Conservation (phyloP, 2,329 filamentous ascomycete genomes). For the Fusarium metavorans region DNA sequence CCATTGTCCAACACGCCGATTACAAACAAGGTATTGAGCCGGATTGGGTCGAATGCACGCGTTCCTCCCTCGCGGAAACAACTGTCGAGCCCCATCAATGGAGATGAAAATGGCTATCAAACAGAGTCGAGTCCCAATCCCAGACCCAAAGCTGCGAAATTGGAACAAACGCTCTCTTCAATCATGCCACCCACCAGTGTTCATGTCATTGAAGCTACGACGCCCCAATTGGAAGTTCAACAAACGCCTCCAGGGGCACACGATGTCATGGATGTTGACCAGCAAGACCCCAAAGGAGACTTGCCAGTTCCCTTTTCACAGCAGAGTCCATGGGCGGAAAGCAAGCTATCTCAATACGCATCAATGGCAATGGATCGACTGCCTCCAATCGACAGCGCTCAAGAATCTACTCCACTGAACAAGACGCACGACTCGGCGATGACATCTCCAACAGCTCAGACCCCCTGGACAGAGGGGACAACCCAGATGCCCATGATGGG, state of each 20-base stretch:
- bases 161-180: not conserved
- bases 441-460: conserved; percentile 29
- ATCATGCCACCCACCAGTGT: not conserved
- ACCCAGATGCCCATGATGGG: not conserved
- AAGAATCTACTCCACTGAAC: not conserved
- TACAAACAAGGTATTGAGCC: not conserved
- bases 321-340: conserved; percentile 42
- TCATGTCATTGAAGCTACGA: not conserved
- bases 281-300: not conserved
- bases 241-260: not conserved
- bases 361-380: conserved; percentile 9
- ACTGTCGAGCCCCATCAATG: not conserved
- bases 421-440: not conserved
- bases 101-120: not conserved
- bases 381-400: not conserved
- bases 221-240: not conserved
- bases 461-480: conserved; percentile 34
- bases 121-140: not conserved
- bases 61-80: not conserved
- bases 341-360: conserved; percentile 38
- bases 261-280: not conserved
- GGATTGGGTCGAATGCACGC: not conserved
- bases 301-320: conserved; percentile 35
- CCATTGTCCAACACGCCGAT: not conserved
- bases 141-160: not conserved